A percentile compares a stretch with the other conserved stretches of the same genome.
Evolutionary conservation across 495 filamentous ascomycete species (phyloP).

Genomic region (Trichoderma reesei): DNA sequence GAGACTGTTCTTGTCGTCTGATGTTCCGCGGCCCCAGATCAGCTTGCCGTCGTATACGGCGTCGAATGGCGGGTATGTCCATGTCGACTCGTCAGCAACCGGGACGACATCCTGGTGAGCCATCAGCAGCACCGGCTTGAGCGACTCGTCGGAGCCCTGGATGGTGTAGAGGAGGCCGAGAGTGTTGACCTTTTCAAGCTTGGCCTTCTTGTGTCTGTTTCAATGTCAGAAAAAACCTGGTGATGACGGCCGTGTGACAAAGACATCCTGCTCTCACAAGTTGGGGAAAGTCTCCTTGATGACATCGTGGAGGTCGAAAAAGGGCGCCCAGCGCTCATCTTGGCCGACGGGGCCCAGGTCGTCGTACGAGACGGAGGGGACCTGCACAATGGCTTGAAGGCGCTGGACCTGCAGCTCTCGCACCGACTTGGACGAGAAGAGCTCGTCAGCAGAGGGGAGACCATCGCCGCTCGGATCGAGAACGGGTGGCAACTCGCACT

Average conservation of each 20-base stretch:
- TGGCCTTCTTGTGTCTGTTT: conserved; percentile 30
- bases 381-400: conserved; percentile 41
- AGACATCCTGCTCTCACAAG: conserved; percentile 9
- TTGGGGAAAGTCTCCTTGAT: conserved; percentile 41
- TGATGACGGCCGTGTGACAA: too few species aligned
- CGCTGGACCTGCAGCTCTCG: conserved; percentile 20
- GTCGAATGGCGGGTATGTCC: conserved; percentile 60
- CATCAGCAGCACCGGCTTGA: conserved; percentile 61
- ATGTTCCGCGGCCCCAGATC: conserved; percentile 62
- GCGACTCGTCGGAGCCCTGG: conserved; percentile 43
- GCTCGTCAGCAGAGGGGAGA: neutral
- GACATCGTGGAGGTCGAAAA: conserved; percentile 41
- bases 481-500: conserved; percentile 6
- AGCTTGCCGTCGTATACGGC: conserved; percentile 57
- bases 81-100: conserved; percentile 45
- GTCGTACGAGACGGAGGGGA: conserved; percentile 48
- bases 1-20: conserved; percentile 65
- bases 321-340: conserved; percentile 48
- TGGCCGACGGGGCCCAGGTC: conserved; percentile 46
- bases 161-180: conserved; percentile 61
- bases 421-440: neutral
- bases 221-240: neutral
- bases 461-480: conserved; percentile 4
- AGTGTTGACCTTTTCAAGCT: conserved; percentile 55
- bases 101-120: conserved; percentile 71